phyloP scores from a whole-genome alignment of 108 stramenopile genomes.

The Cyclostephanos invisitatus region DNA sequence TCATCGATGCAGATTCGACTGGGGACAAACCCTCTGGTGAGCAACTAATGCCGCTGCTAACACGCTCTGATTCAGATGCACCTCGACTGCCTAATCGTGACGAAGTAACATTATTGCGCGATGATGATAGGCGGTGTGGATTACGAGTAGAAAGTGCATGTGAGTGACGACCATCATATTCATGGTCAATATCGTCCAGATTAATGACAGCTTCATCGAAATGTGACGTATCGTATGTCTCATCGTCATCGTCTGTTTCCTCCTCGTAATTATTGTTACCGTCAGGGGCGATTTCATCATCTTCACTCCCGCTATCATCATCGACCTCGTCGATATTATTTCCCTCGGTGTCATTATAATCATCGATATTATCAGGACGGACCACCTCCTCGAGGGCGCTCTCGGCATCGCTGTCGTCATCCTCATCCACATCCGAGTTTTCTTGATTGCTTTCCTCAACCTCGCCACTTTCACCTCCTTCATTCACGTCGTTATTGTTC shows the following conservation, averaged over 20 bases:
- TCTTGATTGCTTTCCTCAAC: constrained; percentile 12
- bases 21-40: constrained; percentile 9
- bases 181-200: constrained; percentile 32
- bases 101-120: constrained; percentile 6
- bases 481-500: constrained; percentile 12
- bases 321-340: constrained; percentile 26
- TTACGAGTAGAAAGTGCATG: constrained; percentile 15
- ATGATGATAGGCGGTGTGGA: constrained; percentile 31
- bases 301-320: constrained; percentile 10
- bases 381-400: constrained; percentile 42
- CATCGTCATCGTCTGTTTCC: constrained; percentile 35
- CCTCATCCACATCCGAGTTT: constrained; percentile 41
- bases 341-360: constrained; percentile 34
- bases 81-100: neutral
- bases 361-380: constrained; percentile 12
- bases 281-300: constrained; percentile 3
- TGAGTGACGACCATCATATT: neutral
- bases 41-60: neutral
- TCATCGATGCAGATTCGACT: constrained; percentile 4
- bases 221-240: constrained; percentile 31
- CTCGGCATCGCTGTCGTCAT: constrained; percentile 48
- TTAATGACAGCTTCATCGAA: constrained; percentile 49
- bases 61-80: neutral
- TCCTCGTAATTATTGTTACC: constrained; percentile 27
- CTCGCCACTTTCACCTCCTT: constrained; percentile 35